A percentile compares a stretch with the other conserved stretches of the same genome.
Conservation (phyloP, 305 asterid species). For the Rubia peregrina region DNA sequence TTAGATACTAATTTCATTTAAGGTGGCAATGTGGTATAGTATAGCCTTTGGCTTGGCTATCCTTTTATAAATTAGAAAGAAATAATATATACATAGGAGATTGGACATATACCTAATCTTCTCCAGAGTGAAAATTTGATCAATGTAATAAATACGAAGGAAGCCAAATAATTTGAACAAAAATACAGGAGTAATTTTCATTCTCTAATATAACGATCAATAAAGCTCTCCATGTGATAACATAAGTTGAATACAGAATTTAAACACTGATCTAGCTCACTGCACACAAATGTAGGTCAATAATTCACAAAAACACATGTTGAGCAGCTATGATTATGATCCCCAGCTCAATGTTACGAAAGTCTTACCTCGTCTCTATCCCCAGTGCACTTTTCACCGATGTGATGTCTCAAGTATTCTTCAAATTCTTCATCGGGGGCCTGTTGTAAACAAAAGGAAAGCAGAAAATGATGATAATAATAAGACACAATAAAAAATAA, state of each 20-base stretch:
- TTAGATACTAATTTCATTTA: not conserved
- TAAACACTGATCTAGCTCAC: constrained; percentile 1
- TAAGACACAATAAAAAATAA: not conserved
- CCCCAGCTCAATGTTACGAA: not conserved
- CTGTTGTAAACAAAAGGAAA: constrained; percentile 27
- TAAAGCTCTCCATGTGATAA: not conserved
- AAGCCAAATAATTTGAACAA: not conserved
- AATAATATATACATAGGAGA: not conserved
- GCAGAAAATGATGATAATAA: not conserved
- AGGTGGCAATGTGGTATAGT: not conserved
- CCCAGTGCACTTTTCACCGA: constrained; percentile 73
- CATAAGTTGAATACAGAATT: not conserved
- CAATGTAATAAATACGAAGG: not conserved
- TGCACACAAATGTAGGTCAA: not conserved
- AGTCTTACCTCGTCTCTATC: constrained; percentile 69
- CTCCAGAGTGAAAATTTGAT: not conserved
- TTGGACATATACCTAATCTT: not conserved
- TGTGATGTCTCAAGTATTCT: constrained; percentile 69
- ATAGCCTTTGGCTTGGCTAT: not conserved
- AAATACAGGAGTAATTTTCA: not conserved
- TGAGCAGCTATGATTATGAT: not conserved
- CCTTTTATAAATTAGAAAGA: not conserved
- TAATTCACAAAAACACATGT: not conserved
- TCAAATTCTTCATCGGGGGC: constrained; percentile 98
- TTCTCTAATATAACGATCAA: not conserved